Evolutionary conservation across 1,284 basidiomycete genomes (phyloP), one percentile per base, ranked within the genome.

Genomic region (Puccinia hordei): DNA sequence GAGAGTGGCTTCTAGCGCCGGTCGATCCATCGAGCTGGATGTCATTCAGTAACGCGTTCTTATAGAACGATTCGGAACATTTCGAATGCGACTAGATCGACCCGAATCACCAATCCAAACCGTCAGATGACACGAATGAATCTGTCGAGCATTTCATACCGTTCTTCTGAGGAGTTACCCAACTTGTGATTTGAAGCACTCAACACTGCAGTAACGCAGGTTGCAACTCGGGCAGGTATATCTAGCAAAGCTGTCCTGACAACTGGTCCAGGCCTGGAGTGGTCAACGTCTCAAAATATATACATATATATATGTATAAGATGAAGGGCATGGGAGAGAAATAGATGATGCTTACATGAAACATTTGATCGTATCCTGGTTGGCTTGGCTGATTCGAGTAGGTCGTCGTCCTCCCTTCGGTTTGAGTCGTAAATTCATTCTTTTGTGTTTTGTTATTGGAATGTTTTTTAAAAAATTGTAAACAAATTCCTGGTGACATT

Each of bases 41-140:
- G 15, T 78, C 63, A 69, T 78, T 2, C 35, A 78, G 30, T 8
- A 78, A 46, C 4, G 61, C 51, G 66, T 66, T 30, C 41, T 59
- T 51, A 24, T 78, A 78, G 24, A 78, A 78, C 1, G 75, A 78
- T 57, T 78, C 75, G n/a, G 75, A 78, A 30, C 75, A 78, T 22
- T n/a, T 69, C n/a, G 66, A 38, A 22, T 78, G 75, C 15, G 63
- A 55, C 75, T 68, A 46, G 38, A 35, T 2, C 10, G 24, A 6
- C 10, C 19, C 1, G 30, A 55, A 33, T 22, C 0, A 53, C n/a
- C n/a, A n/a, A n/a, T n/a, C 19, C 4, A 12, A 38, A 33, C 33
- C 30, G 33, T 24, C 35, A 33, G 33, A n/a, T n/a, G n/a, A n/a
- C n/a, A n/a, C n/a, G n/a, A n/a, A n/a, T n/a, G n/a, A n/a, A n/a